These are phyloP conservation scores for Halenospora varia DNA, from an alignment of 495 filamentous ascomycete genomes.

Conservation along the genomic window DNA sequence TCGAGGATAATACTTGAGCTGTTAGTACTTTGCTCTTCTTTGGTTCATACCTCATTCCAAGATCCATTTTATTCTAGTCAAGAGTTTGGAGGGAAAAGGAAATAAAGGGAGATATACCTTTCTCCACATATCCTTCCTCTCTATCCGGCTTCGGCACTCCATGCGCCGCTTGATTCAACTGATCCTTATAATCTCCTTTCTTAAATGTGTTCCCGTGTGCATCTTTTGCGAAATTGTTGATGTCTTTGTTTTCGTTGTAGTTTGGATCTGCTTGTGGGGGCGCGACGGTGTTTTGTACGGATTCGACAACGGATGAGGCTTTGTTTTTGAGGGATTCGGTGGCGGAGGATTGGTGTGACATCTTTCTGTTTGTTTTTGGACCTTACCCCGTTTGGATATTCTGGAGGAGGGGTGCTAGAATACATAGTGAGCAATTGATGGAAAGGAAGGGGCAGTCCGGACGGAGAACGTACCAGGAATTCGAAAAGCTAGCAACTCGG, in stretches of 20 bases:
- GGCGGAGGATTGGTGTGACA: conserved; percentile 16
- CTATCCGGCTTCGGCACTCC: not conserved
- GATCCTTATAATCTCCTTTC: conserved; percentile 20
- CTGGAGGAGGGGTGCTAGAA: too few species aligned
- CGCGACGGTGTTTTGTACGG: not conserved
- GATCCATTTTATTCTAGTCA: not conserved
- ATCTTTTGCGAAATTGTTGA: conserved; percentile 14
- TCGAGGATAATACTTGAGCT: conserved; percentile 6
- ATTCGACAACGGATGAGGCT: not conserved
- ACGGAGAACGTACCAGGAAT: too few species aligned
- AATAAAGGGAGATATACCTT: conserved; percentile 9
- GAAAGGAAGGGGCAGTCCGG: too few species aligned
- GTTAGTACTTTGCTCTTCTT: not conserved
- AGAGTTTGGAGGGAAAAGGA: not conserved
- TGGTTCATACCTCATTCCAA: not conserved
- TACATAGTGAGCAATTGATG: too few species aligned
- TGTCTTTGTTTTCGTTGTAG: conserved; percentile 4
- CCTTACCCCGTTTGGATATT: too few species aligned
- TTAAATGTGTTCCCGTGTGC: conserved; percentile 12
- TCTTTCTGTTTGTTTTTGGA: conserved; percentile 1
- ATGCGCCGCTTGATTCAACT: conserved; percentile 16
- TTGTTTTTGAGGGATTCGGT: conserved; percentile 8
- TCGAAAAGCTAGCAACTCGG: too few species aligned
- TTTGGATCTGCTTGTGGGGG: not conserved
- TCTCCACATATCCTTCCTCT: conserved; percentile 12